Percentiles rank a stretch among this genome's conserved stretches.
Evolutionary conservation across 305 asterid species (phyloP).

Genomic region (Solanum aculeatissimum): DNA sequence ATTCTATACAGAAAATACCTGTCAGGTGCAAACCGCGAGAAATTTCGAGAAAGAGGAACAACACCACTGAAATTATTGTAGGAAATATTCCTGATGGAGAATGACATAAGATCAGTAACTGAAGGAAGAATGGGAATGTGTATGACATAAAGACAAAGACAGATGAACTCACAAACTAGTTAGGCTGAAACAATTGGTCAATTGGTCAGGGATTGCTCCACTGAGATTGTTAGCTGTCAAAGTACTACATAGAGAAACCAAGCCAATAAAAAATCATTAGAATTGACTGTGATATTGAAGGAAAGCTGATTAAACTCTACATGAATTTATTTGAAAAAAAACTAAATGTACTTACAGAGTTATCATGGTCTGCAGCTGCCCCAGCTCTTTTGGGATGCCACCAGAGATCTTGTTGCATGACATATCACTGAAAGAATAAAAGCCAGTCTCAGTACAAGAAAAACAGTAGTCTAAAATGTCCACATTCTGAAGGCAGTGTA

Average conservation of each 20-base stretch:
- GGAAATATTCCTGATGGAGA: conserved; percentile 55
- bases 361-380: conserved; percentile 79
- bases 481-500: not conserved
- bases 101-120: conserved; percentile 6
- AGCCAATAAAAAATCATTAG: not conserved
- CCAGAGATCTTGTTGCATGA: conserved; percentile 68
- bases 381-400: conserved; percentile 66
- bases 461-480: not conserved
- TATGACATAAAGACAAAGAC: not conserved
- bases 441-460: not conserved
- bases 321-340: not conserved
- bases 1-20: conserved; percentile 31
- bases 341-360: conserved; percentile 47
- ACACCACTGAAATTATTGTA: conserved; percentile 78
- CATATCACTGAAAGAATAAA: conserved; percentile 44
- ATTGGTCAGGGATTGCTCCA: conserved; percentile 75
- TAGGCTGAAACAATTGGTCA: conserved; percentile 81
- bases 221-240: conserved; percentile 41
- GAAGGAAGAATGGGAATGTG: not conserved
- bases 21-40: conserved; percentile 73
- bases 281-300: not conserved
- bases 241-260: not conserved
- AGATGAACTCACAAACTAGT: conserved; percentile 50
- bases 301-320: not conserved
- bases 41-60: conserved; percentile 63